Conservation (phyloP, 2,329 filamentous ascomycete species). For the Juglanconis sp. region DNA sequence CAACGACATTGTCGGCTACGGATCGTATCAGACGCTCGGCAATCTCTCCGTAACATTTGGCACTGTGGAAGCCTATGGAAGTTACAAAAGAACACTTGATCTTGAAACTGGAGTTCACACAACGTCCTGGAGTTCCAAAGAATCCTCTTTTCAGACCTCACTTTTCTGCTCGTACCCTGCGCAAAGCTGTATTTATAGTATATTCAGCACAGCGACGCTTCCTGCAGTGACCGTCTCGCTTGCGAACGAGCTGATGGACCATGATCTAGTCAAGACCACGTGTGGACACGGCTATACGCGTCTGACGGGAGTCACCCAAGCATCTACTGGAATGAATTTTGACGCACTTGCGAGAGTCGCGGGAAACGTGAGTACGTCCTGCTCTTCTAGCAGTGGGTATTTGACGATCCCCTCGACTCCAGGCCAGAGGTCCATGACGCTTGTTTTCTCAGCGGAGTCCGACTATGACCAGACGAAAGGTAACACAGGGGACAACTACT, state of each 20-base stretch:
- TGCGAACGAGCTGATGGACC: conserved; percentile 32
- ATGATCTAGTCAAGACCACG: conserved; percentile 25
- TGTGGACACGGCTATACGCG: conserved; percentile 32
- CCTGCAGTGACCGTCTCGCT: conserved; percentile 39
- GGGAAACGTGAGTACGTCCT: conserved; percentile 14
- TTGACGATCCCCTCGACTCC: conserved; percentile 27
- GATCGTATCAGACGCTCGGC: conserved; percentile 43
- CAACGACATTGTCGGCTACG: conserved; percentile 38
- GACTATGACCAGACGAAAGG: conserved; percentile 51
- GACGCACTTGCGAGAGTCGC: conserved; percentile 34
- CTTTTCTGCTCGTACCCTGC: conserved; percentile 44
- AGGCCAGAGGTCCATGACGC: conserved; percentile 26
- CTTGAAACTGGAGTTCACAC: conserved; percentile 39
- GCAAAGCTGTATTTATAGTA: conserved; percentile 28
- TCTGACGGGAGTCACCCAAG: conserved; percentile 36
- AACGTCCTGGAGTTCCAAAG: conserved; percentile 32
- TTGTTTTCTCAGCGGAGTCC: conserved; percentile 44
- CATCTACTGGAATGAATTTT: conserved; percentile 43
- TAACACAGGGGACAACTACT: conserved; percentile 38
- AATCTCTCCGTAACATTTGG: conserved; percentile 41
- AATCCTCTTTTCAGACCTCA: conserved; percentile 29
- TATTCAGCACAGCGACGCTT: conserved; percentile 24
- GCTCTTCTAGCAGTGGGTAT: conserved; percentile 15
- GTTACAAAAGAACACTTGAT: conserved; percentile 42
- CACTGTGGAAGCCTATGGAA: conserved; percentile 25